These are phyloP conservation scores for Venturia effusa DNA, from an alignment of 2,329 filamentous ascomycete species.

Conservation along the genomic window DNA sequence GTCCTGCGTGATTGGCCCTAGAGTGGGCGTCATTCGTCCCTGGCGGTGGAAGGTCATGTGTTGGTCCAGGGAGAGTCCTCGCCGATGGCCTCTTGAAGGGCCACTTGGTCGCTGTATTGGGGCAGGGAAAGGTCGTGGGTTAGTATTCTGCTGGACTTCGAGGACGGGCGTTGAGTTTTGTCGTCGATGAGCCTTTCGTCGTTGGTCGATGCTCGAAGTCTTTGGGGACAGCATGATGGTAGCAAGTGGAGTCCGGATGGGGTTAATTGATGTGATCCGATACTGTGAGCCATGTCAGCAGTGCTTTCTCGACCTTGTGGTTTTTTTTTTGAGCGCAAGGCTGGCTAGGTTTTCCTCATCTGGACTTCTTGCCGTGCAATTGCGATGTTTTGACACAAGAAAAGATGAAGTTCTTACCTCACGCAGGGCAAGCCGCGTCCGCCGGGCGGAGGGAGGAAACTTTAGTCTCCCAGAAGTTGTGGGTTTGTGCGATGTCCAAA, in stretches of 20 bases:
- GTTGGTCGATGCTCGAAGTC: conserved; percentile 60
- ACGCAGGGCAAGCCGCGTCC: conserved; percentile 73
- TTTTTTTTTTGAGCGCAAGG: conserved; percentile 2
- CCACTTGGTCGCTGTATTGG: conserved; percentile 38
- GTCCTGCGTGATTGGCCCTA: conserved; percentile 32
- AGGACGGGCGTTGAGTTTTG: conserved; percentile 79
- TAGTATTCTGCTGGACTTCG: conserved; percentile 52
- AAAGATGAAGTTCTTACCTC: conserved; percentile 45
- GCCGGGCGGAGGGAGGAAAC: conserved; percentile 51
- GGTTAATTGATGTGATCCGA: conserved; percentile 26
- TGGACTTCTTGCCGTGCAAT: background rate
- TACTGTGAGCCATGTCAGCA: conserved; percentile 25
- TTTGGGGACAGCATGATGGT: conserved; percentile 64
- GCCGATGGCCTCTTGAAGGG: conserved; percentile 48
- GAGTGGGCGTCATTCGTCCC: conserved; percentile 21
- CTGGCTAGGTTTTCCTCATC: background rate
- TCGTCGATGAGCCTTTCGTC: conserved; percentile 68
- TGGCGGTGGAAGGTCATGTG: conserved; percentile 47
- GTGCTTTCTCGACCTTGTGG: conserved; percentile 9
- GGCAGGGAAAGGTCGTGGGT: conserved; percentile 51
- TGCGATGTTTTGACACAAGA: background rate
- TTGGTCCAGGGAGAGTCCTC: conserved; percentile 76
- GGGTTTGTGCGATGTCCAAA: background rate
- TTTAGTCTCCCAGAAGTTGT: conserved; percentile 1
- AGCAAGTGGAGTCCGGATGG: conserved; percentile 60